phyloP scores from a whole-genome alignment of 2,329 filamentous ascomycete genomes.

The Dryadomyces sulphureus region DNA sequence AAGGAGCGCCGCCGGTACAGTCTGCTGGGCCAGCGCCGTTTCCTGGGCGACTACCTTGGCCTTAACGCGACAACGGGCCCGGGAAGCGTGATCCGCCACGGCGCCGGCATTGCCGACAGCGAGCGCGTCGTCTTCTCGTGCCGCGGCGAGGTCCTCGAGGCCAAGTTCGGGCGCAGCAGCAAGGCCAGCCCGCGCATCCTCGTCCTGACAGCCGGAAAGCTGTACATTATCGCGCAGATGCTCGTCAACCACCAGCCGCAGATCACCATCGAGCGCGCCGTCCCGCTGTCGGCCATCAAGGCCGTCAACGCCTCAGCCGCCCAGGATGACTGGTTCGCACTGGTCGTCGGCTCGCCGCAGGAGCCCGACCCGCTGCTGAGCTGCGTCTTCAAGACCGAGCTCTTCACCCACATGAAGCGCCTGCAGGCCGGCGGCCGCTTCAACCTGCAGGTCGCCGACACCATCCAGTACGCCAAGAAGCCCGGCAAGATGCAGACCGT shows the following conservation, averaged over 20 bases:
- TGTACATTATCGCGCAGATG: conserved; percentile 78
- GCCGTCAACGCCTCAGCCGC: conserved; percentile 67
- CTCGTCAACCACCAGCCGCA: conserved; percentile 69
- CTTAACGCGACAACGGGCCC: conserved; percentile 67
- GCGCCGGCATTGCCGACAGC: conserved; percentile 53
- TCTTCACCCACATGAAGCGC: conserved; percentile 81
- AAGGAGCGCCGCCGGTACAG: conserved; percentile 90
- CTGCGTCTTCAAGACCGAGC: conserved; percentile 91
- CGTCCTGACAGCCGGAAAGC: conserved; percentile 69
- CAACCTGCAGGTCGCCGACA: conserved; percentile 68
- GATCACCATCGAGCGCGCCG: conserved; percentile 66
- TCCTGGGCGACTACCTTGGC: conserved; percentile 89
- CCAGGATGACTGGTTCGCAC: conserved; percentile 93
- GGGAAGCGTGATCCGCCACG: conserved; percentile 64
- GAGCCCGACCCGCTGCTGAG: conserved; percentile 88
- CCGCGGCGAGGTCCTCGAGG: conserved; percentile 75
- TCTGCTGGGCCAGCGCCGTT: conserved; percentile 78
- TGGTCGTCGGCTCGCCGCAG: conserved; percentile 78
- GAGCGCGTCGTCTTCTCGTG: conserved; percentile 82
- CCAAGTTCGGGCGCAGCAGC: conserved; percentile 92
- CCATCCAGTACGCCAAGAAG: conserved; percentile 95
- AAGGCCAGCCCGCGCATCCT: conserved; percentile 79
- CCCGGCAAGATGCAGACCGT: conserved; percentile 80
- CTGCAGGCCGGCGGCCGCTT: conserved; percentile 68
- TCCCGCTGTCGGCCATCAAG: conserved; percentile 79